A percentile compares a stretch with the other conserved stretches of the same genome.
Evolutionary conservation across 495 filamentous ascomycete genomes (phyloP).

Genomic region (Xylaria grammica): DNA sequence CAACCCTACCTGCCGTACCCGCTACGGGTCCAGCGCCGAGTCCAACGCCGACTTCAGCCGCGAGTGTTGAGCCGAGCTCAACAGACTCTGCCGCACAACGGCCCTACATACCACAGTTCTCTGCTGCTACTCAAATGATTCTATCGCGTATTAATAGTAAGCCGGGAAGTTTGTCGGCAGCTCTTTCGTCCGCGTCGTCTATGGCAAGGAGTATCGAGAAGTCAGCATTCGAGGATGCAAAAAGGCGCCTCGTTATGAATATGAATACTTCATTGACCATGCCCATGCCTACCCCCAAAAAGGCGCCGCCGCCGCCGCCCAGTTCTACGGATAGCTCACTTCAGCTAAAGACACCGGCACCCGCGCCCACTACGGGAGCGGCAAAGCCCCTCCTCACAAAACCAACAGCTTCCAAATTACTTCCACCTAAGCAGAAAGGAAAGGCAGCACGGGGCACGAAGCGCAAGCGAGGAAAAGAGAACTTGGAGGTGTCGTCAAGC

Average conservation of each 20-base stretch:
- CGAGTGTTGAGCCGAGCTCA: constrained; percentile 30
- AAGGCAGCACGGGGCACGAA: constrained; percentile 41
- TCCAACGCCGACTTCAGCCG: constrained; percentile 8
- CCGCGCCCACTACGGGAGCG: not conserved
- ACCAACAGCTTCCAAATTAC: constrained; percentile 24
- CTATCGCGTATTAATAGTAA: constrained; percentile 57
- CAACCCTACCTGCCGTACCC: not conserved
- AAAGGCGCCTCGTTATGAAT: constrained; percentile 50
- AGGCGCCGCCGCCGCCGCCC: not conserved
- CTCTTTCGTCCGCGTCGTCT: constrained; percentile 40
- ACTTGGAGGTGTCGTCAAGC: constrained; percentile 46
- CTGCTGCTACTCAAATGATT: constrained; percentile 61
- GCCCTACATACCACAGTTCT: constrained; percentile 58
- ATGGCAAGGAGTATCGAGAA: constrained; percentile 38
- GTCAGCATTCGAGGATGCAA: constrained; percentile 53
- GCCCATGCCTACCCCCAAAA: constrained; percentile 43
- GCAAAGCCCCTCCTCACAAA: constrained; percentile 9
- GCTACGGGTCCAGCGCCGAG: not conserved
- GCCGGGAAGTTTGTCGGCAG: constrained; percentile 40
- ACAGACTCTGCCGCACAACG: constrained; percentile 34
- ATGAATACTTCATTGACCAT: constrained; percentile 58
- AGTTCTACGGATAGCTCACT: constrained; percentile 28
- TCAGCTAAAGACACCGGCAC: constrained; percentile 29
- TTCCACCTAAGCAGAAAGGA: constrained; percentile 26
- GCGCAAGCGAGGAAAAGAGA: constrained; percentile 54